These are phyloP conservation scores for Cladosporium sp. DNA, from an alignment of 2,329 filamentous ascomycete genomes.

Conservation along the genomic window DNA sequence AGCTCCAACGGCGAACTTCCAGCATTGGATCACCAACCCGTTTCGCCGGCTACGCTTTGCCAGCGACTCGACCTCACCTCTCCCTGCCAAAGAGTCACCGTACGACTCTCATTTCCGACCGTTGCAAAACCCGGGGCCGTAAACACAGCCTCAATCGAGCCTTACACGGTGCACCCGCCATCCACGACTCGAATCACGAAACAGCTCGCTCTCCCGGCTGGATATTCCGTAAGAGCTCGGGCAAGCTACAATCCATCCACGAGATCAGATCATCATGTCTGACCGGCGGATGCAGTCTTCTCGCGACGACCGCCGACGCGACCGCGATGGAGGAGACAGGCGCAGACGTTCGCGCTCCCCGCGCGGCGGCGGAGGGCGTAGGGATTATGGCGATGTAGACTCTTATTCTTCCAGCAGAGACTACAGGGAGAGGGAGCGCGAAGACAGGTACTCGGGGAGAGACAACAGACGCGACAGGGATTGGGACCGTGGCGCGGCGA, in stretches of 20 bases:
- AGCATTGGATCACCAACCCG: too few species aligned
- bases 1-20: too few species aligned
- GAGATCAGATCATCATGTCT: conserved; percentile 26
- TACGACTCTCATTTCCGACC: too few species aligned
- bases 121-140: too few species aligned
- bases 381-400: conserved; percentile 71
- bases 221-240: conserved; percentile 9
- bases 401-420: conserved; percentile 88
- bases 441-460: conserved; percentile 79
- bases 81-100: too few species aligned
- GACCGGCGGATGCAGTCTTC: conserved; percentile 36
- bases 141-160: too few species aligned
- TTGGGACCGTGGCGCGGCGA: conserved; percentile 60
- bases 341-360: conserved; percentile 78
- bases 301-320: conserved; percentile 38
- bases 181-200: too few species aligned
- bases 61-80: too few species aligned
- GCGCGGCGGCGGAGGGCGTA: conserved; percentile 52
- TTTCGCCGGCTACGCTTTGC: too few species aligned
- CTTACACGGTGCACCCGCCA: too few species aligned
- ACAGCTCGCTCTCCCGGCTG: background rate
- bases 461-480: conserved; percentile 55
- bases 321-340: conserved; percentile 47
- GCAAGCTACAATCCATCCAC: background rate
- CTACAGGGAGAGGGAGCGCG: conserved; percentile 87